Evolutionary conservation across 768 basidiomycete species (phyloP), one percentile per base, ranked within the genome.

Genomic region (Agaricus subrufescens): DNA sequence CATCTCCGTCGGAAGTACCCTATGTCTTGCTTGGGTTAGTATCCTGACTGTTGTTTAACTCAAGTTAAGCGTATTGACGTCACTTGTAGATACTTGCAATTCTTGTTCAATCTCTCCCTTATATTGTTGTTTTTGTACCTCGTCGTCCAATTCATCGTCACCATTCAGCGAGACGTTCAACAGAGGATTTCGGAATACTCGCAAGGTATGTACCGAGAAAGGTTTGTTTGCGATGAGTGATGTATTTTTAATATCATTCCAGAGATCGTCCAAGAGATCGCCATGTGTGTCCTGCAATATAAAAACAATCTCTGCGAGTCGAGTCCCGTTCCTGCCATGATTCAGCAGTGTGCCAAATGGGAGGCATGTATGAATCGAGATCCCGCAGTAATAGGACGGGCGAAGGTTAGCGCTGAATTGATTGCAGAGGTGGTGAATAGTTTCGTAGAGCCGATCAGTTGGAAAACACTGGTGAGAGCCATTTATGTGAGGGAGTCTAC

Each of bases 391-490:
- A 83, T 95, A 42, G 93, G 93, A 1, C 89, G 93, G 56, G 91
- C 94, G 57, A 86, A 83, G 63, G 88, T 99, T 61, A 86, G 90
- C 44, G 94, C 95, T 56, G 94, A 98, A 76, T 84, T 97, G 56
- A 87, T 98, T 70, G 96, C 93, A 51, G 95, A 97, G 66, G 89
- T 98, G 44, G 86, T 98, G 59, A 97, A 98, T 67, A 86, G 92
- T 1, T 99, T 99, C 66, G 91, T 98, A 12, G 96, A 99, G 66
- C 89, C 90, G 48, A 95, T 99, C 71, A 94, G 89, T 68, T 98
- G 94, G 93, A 97, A 95, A 74, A 94, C 94, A 11, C 73, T 98
- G 70, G 96, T 92, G 60, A 71, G 89, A 72, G 48, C 47, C 50
- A 60, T 45, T 64, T 23, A 19, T 51, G 45, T 15, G 25, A 47